Conservation (phyloP, 768 basidiomycete species). For the Pisolithus marmoratus region DNA sequence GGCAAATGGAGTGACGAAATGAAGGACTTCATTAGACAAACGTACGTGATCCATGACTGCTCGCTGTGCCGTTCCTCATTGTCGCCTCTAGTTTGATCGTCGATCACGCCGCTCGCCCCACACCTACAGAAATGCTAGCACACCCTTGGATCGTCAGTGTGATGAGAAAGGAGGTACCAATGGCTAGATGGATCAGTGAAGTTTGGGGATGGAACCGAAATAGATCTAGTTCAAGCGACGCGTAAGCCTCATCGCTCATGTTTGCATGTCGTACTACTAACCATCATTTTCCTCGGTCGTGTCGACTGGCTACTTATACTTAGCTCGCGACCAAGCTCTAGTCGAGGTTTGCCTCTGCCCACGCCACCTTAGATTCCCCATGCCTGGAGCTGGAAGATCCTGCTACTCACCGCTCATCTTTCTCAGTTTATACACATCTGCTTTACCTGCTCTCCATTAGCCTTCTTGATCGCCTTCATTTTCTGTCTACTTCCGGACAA, state of each 20-base stretch:
- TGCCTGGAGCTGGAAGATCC: not conserved
- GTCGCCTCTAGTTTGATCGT: conserved; percentile 54
- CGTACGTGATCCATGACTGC: conserved; percentile 39
- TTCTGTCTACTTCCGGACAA: no score
- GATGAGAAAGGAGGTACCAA: conserved; percentile 80
- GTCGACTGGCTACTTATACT: conserved; percentile 6
- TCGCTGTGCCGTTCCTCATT: conserved; percentile 1
- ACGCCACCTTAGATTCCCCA: conserved; percentile 9
- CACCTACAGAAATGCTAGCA: conserved; percentile 73
- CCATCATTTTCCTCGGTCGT: no score
- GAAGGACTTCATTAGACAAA: conserved; percentile 86
- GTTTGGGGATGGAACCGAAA: conserved; percentile 74
- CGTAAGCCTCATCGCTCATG: conserved; percentile 13
- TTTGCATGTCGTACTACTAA: not conserved
- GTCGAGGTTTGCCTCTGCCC: conserved; percentile 21
- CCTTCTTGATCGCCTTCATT: not conserved
- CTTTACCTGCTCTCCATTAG: not conserved
- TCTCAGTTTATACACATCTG: no score
- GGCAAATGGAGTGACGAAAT: conserved; percentile 71
- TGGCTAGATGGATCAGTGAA: conserved; percentile 83
- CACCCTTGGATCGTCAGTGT: conserved; percentile 79
- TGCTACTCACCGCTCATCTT: not conserved
- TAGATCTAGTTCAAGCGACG: conserved; percentile 26
- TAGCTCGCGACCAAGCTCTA: conserved; percentile 25
- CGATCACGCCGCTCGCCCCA: conserved; percentile 63